Evolutionary conservation across 352 stramenopile species (phyloP).

Genomic region (Phytophthora multivora): DNA sequence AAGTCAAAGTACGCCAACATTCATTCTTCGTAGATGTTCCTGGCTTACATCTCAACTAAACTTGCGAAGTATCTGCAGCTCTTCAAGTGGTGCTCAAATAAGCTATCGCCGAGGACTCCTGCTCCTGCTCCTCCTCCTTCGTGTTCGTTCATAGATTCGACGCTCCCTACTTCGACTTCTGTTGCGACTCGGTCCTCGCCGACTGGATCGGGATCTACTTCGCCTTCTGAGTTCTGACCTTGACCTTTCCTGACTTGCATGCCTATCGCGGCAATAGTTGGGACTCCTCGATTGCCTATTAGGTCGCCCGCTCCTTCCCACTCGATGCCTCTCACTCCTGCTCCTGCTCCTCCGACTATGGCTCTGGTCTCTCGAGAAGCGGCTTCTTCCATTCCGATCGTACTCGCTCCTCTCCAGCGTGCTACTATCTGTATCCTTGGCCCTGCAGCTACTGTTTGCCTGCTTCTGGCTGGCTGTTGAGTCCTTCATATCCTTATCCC

Average conservation of each 20-base stretch:
- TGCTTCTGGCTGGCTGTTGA: constrained; percentile 2
- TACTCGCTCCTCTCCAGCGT: background rate
- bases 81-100: background rate
- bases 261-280: background rate
- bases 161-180: constrained; percentile 27
- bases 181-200: constrained; percentile 1
- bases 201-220: constrained; percentile 22
- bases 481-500: constrained; percentile 39
- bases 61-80: background rate
- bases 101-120: constrained; percentile 8
- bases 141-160: background rate
- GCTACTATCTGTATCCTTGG: background rate
- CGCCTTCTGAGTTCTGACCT: constrained; percentile 1
- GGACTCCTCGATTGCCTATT: constrained; percentile 12
- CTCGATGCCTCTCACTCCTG: constrained; percentile 4
- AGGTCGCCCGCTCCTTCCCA: background rate
- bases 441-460: background rate
- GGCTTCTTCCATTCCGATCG: background rate
- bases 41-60: no score
- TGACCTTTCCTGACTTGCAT: constrained; percentile 4
- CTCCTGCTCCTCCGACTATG: constrained; percentile 17
- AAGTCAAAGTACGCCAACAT: no score
- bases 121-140: constrained; percentile 1
- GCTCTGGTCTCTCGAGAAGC: background rate
- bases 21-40: no score